Conservation (phyloP, 2,329 filamentous ascomycete genomes). For the Fusarium longipes region DNA sequence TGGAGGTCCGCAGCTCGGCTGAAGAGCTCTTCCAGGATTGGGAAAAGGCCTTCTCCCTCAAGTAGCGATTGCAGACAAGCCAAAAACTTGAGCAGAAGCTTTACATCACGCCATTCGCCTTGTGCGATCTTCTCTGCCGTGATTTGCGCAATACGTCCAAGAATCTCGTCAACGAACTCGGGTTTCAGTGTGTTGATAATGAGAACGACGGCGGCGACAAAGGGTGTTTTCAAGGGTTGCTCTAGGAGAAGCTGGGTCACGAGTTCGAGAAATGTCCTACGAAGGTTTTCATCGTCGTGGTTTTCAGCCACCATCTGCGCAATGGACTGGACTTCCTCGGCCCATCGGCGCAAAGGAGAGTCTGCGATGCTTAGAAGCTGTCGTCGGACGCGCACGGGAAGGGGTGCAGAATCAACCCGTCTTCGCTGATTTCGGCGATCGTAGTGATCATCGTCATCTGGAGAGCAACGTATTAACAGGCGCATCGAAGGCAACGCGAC, state of each 20-base stretch:
- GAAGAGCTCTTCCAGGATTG: conserved; percentile 90
- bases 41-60: conserved; percentile 86
- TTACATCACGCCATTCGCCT: conserved; percentile 90
- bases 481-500: conserved; percentile 21
- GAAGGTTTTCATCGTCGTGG: conserved; percentile 85
- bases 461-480: conserved; percentile 33
- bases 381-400: conserved; percentile 77
- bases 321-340: conserved; percentile 81
- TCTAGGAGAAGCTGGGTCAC: conserved; percentile 82
- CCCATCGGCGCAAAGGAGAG: conserved; percentile 79
- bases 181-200: conserved; percentile 81
- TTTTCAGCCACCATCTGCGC: conserved; percentile 83
- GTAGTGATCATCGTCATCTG: conserved; percentile 78
- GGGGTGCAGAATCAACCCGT: conserved; percentile 76
- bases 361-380: conserved; percentile 85
- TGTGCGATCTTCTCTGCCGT: conserved; percentile 74
- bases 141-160: conserved; percentile 70
- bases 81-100: conserved; percentile 88
- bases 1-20: conserved; percentile 90
- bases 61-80: conserved; percentile 85
- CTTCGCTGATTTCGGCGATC: conserved; percentile 79
- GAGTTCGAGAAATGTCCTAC: conserved; percentile 77
- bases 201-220: conserved; percentile 85
- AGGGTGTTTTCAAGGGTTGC: conserved; percentile 98
- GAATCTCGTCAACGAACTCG: conserved; percentile 77